Conservation (phyloP, 179 eudicot genomes). For the Beta lomatogona region DNA sequence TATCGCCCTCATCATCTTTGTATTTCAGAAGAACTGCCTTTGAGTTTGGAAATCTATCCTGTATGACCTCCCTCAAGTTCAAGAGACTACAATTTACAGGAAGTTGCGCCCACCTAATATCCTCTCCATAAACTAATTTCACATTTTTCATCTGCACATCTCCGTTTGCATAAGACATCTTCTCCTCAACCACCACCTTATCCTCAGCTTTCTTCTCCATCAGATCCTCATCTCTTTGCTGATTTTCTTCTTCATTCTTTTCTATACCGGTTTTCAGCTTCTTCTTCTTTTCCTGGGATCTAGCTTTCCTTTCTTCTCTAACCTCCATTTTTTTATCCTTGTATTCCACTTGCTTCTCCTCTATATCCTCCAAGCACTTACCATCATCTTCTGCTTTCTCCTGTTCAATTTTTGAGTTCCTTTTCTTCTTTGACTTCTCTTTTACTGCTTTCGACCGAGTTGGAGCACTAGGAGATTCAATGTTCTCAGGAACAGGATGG, state of each 20-base stretch:
- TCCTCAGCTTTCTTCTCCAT: constrained; percentile 47
- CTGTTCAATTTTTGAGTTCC: constrained; percentile 22
- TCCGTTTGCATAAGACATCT: constrained; percentile 29
- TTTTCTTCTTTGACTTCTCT: constrained; percentile 38
- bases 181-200: constrained; percentile 73
- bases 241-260: constrained; percentile 25
- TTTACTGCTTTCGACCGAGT: constrained; percentile 26
- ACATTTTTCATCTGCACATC: constrained; percentile 51
- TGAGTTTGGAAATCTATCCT: constrained; percentile 66
- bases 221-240: constrained; percentile 19
- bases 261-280: constrained; percentile 26
- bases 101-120: constrained; percentile 87
- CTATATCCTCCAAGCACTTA: constrained; percentile 20
- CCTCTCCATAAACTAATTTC: constrained; percentile 86
- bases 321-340: constrained; percentile 41
- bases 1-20: constrained; percentile 90
- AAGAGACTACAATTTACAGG: constrained; percentile 71
- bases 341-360: constrained; percentile 36
- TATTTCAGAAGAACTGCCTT: constrained; percentile 76
- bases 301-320: constrained; percentile 31
- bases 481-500: constrained; percentile 53
- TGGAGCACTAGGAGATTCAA: constrained; percentile 45
- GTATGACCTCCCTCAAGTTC: constrained; percentile 65
- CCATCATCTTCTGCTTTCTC: constrained; percentile 20
- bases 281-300: constrained; percentile 31